Conservation (phyloP, 1,284 basidiomycete genomes). For the Thecaphora thlaspeos region DNA sequence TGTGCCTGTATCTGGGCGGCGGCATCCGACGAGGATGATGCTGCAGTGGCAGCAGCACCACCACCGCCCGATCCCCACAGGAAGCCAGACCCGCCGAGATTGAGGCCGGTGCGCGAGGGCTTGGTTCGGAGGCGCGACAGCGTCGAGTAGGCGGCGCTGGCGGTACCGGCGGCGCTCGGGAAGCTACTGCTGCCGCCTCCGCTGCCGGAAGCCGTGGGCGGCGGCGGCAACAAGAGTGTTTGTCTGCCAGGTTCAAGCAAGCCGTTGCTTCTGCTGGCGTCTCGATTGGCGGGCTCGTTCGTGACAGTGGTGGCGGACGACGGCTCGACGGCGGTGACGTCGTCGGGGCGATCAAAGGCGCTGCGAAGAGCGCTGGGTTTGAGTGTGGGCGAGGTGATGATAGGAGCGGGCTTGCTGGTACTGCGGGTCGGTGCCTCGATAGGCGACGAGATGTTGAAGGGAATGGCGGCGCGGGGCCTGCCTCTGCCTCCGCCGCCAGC, state of each 20-base stretch:
- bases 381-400: too few species aligned
- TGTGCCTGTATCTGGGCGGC: neutral
- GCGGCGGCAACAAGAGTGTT: too few species aligned
- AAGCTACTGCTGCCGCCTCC: too few species aligned
- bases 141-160: slow-evolving; percentile 27
- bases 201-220: too few species aligned
- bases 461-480: slow-evolving; percentile 20
- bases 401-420: neutral
- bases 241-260: too few species aligned
- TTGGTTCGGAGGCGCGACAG: slow-evolving; percentile 23
- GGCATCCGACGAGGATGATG: neutral
- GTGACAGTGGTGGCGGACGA: too few species aligned
- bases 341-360: neutral
- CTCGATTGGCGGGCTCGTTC: too few species aligned
- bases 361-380: neutral
- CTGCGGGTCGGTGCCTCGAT: slow-evolving; percentile 4
- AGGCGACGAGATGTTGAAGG: slow-evolving; percentile 24
- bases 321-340: neutral
- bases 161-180: too few species aligned
- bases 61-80: slow-evolving; percentile 17
- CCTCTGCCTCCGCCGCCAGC: slow-evolving; percentile 1
- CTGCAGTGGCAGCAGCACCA: too few species aligned
- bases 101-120: slow-evolving; percentile 14
- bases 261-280: too few species aligned
- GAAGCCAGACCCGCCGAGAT: slow-evolving; percentile 20